Base-by-base conservation (phyloP, 2,329 filamentous ascomycete species). In the Colletotrichum brevisporum region DNA sequence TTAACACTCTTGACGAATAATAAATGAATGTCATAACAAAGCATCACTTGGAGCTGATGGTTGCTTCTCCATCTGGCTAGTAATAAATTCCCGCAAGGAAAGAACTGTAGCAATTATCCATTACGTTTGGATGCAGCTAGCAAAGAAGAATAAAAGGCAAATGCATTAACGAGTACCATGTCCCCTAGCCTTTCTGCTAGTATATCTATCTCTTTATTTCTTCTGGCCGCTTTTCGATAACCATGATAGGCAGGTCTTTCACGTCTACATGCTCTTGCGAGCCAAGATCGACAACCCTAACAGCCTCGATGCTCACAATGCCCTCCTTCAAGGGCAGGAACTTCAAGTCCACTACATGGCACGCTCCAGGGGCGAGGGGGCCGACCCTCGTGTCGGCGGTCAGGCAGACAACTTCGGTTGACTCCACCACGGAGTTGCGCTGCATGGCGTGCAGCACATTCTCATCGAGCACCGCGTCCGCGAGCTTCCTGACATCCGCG, bases 261-360 rank as follows among this genome's bases (percentile, higher is more conserved):
- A 95, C 90, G 78, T 95, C 92, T 4, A 93, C 90, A 75, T 92
- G 91, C 80, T 95, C 92, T 75, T 93, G 90, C 41, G 89, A 92
- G 24, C 84, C 88, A 69, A 95, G 77, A 77, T 96, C 93, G 4
- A 95, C 85, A 1, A 95, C 88, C 57, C 92, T 84, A 21, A 95
- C 84, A 2, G 90, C 90, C 73, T 95, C 93, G 3, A 95, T 79
- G n/a, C 86, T 85, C 36, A 93, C 84, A 39, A 93, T 85, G 0
- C 93, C 93, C 55, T 88, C 84, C 61, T 83, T 82, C 60, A 94
- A 81, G 4, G 92, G 90, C 61, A 94, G 82, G 72, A 95, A 94
- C 73, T 89, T 88, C 73, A 95, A 78, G 77, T 93, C 91, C 1
- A 89, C 90, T 45, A 91, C 91, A 74, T 94, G 92, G 75, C 92